These are phyloP conservation scores for Lactifluus piperatus DNA, from an alignment of 768 basidiomycete species.

Conservation along the genomic window DNA sequence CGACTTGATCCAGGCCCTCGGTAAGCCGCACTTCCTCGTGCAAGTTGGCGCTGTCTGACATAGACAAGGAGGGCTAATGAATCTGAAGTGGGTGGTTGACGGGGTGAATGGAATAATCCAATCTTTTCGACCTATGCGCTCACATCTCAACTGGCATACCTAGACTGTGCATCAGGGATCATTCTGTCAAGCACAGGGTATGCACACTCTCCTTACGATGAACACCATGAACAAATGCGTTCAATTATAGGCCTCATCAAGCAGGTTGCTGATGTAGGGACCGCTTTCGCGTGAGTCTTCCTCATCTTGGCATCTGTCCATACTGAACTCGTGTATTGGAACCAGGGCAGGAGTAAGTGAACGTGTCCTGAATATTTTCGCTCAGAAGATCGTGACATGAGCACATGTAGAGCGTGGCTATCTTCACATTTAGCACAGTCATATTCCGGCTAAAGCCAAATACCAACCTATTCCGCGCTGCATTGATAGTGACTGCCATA, in stretches of 20 bases:
- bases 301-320: background rate
- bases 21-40: slow-evolving; percentile 4
- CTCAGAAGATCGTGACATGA: background rate
- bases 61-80: slow-evolving; percentile 31
- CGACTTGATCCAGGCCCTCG: slow-evolving; percentile 26
- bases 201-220: background rate
- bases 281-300: slow-evolving; percentile 18
- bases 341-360: slow-evolving; percentile 10
- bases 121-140: background rate
- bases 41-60: background rate
- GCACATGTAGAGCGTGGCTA: slow-evolving; percentile 28
- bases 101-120: slow-evolving; percentile 25
- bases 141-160: background rate
- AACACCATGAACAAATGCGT: background rate
- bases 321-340: background rate
- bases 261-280: slow-evolving; percentile 17
- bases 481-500: slow-evolving; percentile 29
- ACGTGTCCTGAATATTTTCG: background rate
- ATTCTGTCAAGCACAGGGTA: slow-evolving; percentile 18
- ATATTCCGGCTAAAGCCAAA: slow-evolving; percentile 28
- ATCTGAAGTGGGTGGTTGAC: slow-evolving; percentile 29
- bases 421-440: slow-evolving; percentile 34
- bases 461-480: slow-evolving; percentile 26
- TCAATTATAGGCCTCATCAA: slow-evolving; percentile 12
- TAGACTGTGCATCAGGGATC: background rate